phyloP scores from a whole-genome alignment of 1,284 basidiomycete species.

The Trametes versicolor region DNA sequence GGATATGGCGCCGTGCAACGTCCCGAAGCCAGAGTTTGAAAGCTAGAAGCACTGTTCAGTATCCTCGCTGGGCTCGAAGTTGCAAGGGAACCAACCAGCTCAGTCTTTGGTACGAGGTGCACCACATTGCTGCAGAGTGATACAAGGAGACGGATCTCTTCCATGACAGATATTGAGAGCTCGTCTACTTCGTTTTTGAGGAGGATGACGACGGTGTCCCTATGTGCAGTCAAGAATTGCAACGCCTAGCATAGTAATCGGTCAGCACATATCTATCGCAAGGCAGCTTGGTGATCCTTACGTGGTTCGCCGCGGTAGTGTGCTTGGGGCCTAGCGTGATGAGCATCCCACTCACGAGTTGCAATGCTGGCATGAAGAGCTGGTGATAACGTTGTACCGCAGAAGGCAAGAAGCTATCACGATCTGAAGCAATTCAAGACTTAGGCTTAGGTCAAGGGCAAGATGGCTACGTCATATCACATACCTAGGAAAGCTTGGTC shows the following conservation, averaged over 20 bases:
- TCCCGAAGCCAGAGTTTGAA: slow-evolving; percentile 81
- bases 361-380: slow-evolving; percentile 85
- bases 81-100: slow-evolving; percentile 68
- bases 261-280: neutral
- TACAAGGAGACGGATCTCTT: slow-evolving; percentile 83
- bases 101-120: slow-evolving; percentile 76
- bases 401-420: slow-evolving; percentile 88
- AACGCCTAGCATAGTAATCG: slow-evolving; percentile 58
- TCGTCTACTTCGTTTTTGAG: slow-evolving; percentile 77
- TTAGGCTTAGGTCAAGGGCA: neutral
- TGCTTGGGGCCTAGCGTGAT: slow-evolving; percentile 76
- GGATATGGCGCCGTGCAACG: slow-evolving; percentile 85
- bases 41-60: slow-evolving; percentile 48
- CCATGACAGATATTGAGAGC: slow-evolving; percentile 71
- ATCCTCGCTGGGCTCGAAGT: slow-evolving; percentile 3
- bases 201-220: slow-evolving; percentile 82
- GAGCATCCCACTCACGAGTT: slow-evolving; percentile 78
- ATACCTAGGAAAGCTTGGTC: slow-evolving; percentile 85
- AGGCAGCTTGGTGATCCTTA: slow-evolving; percentile 41
- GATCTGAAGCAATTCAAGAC: slow-evolving; percentile 57
- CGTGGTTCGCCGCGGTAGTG: slow-evolving; percentile 72
- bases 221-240: slow-evolving; percentile 81
- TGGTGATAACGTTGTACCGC: slow-evolving; percentile 91
- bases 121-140: slow-evolving; percentile 74
- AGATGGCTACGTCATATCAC: slow-evolving; percentile 37